A percentile compares a stretch with the other conserved stretches of the same genome.
Conservation (phyloP, 768 basidiomycete species). For the Cyclocybe cylindracea region DNA sequence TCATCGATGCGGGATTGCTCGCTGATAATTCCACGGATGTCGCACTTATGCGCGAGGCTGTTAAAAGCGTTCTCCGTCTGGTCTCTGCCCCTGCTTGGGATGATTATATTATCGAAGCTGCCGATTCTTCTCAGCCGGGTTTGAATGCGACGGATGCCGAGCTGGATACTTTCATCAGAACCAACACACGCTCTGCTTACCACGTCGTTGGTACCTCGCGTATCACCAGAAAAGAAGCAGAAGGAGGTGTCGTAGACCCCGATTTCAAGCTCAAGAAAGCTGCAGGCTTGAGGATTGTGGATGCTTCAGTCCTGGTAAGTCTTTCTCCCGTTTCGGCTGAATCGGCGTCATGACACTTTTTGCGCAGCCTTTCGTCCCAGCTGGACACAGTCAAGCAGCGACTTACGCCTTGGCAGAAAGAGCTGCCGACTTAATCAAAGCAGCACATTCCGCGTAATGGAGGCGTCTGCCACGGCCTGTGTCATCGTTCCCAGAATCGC, state of each 20-base stretch:
- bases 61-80: constrained; percentile 11
- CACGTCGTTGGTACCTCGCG: constrained; percentile 33
- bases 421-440: constrained; percentile 30
- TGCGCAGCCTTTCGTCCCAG: constrained; percentile 27
- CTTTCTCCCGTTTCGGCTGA: neutral
- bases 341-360: neutral
- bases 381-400: constrained; percentile 32
- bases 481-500: too few species aligned
- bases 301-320: constrained; percentile 35
- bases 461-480: too few species aligned
- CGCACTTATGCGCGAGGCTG: constrained; percentile 15
- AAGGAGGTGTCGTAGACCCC: constrained; percentile 36
- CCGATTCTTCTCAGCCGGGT: constrained; percentile 5
- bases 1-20: constrained; percentile 13
- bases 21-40: constrained; percentile 5
- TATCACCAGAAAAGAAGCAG: constrained; percentile 27
- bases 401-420: constrained; percentile 33
- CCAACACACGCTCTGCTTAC: constrained; percentile 13
- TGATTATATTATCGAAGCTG: constrained; percentile 15
- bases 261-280: constrained; percentile 33
- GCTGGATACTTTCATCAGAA: constrained; percentile 21
- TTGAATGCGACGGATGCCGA: constrained; percentile 17
- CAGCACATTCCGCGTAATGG: neutral
- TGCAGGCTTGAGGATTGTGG: constrained; percentile 34
- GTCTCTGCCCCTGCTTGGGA: constrained; percentile 15